Evolutionary conservation across 345 rosid genomes (phyloP).

Genomic region (Eucalyptus microcorys): DNA sequence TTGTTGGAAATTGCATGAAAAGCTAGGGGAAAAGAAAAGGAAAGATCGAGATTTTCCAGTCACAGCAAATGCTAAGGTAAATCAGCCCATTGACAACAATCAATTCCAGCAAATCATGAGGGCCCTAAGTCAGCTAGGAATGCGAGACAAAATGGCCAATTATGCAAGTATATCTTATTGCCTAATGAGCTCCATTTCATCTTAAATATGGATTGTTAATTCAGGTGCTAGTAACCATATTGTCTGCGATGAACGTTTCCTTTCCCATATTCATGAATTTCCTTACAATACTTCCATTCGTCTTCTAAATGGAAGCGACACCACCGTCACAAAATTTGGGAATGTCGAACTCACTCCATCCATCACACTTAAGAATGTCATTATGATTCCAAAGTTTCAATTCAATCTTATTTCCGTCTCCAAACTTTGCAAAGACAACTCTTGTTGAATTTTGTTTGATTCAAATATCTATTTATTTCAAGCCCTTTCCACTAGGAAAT

Average conservation of each 20-base stretch:
- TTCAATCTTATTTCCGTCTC: background rate
- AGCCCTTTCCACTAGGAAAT: rapidly evolving
- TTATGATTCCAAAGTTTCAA: background rate
- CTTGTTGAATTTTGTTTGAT: background rate
- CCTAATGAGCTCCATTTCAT: background rate
- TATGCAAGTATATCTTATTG: background rate
- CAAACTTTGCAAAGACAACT: background rate
- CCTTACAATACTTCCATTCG: rapidly evolving
- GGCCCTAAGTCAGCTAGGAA: background rate
- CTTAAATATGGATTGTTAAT: background rate
- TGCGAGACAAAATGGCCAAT: background rate
- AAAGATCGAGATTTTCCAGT: background rate
- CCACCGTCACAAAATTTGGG: too few relatives aligned
- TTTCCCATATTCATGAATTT: too few relatives aligned
- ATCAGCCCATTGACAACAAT: background rate
- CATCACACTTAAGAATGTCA: background rate
- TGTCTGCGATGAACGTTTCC: background rate
- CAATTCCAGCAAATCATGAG: background rate
- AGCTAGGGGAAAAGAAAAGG: background rate
- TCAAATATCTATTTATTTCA: too few relatives aligned
- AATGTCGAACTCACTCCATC: background rate
- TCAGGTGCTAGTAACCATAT: background rate
- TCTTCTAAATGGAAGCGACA: background rate
- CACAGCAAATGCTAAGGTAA: background rate
- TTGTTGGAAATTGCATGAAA: background rate